Percentiles rank a stretch among this genome's conserved stretches.
phyloP scores from a whole-genome alignment of 1,284 basidiomycete genomes.

The Austroboletus novae-zelandiae region DNA sequence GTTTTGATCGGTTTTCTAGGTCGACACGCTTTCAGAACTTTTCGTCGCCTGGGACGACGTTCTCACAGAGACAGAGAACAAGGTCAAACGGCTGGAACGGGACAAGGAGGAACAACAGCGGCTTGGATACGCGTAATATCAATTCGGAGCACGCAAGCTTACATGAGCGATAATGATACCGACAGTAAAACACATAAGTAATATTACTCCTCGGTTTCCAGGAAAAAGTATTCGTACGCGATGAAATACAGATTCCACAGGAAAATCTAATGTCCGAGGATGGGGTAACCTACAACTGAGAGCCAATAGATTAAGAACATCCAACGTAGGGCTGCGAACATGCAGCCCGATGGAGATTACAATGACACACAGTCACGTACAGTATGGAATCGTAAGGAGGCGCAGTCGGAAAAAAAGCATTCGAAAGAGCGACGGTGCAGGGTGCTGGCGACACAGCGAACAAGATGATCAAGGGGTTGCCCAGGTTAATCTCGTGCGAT shows the following conservation, averaged over 20 bases:
- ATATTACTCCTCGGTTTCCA: not conserved
- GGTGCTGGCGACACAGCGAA: slow-evolving; percentile 3
- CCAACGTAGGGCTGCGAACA: not conserved
- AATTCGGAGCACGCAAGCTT: not conserved
- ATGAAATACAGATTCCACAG: slow-evolving; percentile 9
- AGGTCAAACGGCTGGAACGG: slow-evolving; percentile 52
- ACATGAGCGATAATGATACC: slow-evolving; percentile 14
- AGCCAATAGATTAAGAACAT: slow-evolving; percentile 15
- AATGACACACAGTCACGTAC: slow-evolving; percentile 22
- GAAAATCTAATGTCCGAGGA: slow-evolving; percentile 12
- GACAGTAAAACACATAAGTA: slow-evolving; percentile 20
- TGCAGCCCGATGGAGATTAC: slow-evolving; percentile 21
- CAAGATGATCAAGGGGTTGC: not conserved
- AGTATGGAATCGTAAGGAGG: slow-evolving; percentile 13
- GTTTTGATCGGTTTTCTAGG: slow-evolving; percentile 38
- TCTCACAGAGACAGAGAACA: slow-evolving; percentile 59
- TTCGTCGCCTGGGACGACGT: slow-evolving; percentile 81
- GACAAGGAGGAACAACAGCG: slow-evolving; percentile 54
- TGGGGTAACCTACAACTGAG: slow-evolving; percentile 23
- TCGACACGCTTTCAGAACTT: slow-evolving; percentile 73
- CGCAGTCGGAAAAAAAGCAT: slow-evolving; percentile 1
- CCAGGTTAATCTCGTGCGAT: slow-evolving; percentile 59
- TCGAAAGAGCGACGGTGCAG: slow-evolving; percentile 6
- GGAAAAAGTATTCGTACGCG: slow-evolving; percentile 7
- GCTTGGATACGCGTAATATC: slow-evolving; percentile 46